phyloP scores from a whole-genome alignment of 2,329 filamentous ascomycete genomes.

The Trichophyton verrucosum region DNA sequence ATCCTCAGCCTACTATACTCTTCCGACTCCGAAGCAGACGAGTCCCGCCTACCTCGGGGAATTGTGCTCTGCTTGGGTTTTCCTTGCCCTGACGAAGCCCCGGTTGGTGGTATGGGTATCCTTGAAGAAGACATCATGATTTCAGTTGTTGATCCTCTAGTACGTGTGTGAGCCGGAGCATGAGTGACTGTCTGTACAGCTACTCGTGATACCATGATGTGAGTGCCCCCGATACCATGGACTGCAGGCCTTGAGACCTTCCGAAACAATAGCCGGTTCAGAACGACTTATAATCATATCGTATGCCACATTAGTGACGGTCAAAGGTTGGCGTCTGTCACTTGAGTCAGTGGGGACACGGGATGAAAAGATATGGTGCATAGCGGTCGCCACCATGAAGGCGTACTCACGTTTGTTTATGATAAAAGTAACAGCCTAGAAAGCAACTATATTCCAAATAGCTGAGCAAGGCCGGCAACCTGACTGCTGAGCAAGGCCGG shows the following conservation, averaged over 20 bases:
- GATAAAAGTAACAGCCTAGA: background rate
- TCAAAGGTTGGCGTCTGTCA: constrained; percentile 5
- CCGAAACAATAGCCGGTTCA: constrained; percentile 16
- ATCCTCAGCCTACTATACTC: constrained; percentile 8
- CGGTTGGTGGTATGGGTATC: constrained; percentile 15
- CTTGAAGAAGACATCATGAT: constrained; percentile 13
- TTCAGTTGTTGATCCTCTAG: constrained; percentile 17
- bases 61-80: constrained; percentile 19
- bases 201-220: constrained; percentile 28
- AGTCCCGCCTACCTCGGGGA: constrained; percentile 17
- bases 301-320: constrained; percentile 7
- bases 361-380: background rate
- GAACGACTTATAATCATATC: constrained; percentile 23
- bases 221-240: constrained; percentile 12
- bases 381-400: constrained; percentile 1
- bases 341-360: constrained; percentile 1
- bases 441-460: background rate
- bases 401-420: background rate
- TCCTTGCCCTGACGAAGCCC: constrained; percentile 13
- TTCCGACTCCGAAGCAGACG: constrained; percentile 22
- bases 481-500: background rate
- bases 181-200: constrained; percentile 22
- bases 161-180: constrained; percentile 19
- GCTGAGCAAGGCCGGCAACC: background rate
- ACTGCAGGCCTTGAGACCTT: constrained; percentile 19